These are phyloP conservation scores for Camellia oleifera DNA, from an alignment of 179 eudicot species.

Conservation along the genomic window DNA sequence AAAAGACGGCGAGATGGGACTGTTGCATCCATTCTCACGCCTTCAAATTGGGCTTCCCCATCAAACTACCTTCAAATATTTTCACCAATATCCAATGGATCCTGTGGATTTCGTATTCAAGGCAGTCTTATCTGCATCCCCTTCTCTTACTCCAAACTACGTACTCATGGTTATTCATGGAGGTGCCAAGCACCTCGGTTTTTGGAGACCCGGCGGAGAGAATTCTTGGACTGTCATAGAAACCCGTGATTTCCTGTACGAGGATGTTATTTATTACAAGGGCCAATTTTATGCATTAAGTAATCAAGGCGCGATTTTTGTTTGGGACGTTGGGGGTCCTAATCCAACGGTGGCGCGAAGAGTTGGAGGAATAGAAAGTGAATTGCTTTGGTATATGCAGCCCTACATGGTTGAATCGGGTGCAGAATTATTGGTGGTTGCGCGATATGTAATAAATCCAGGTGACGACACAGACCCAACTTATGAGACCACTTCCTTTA, in stretches of 20 bases:
- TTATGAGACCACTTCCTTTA: constrained; percentile 1
- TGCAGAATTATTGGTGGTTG: not conserved
- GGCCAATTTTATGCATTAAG: not conserved
- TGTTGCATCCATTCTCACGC: not conserved
- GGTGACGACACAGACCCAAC: not conserved
- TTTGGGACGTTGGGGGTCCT: not conserved
- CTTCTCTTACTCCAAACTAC: not conserved
- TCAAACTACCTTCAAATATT: not conserved
- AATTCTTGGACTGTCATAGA: not conserved
- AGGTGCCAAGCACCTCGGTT: not conserved
- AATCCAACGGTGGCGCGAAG: not conserved
- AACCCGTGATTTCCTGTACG: not conserved
- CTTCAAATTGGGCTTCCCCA: not conserved
- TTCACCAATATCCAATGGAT: not conserved
- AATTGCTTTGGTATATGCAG: not conserved
- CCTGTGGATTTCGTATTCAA: not conserved
- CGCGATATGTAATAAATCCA: not conserved
- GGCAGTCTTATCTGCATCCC: not conserved
- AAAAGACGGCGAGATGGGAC: not conserved
- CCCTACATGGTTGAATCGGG: not conserved
- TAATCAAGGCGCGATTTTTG: not conserved
- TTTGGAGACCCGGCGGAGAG: not conserved
- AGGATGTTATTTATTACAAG: not conserved
- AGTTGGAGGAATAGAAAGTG: not conserved
- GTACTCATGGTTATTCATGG: not conserved